Percentiles rank a stretch among this genome's conserved stretches.
phyloP scores from a whole-genome alignment of 495 filamentous ascomycete genomes.

The Pyrenopolyporus hunteri region DNA sequence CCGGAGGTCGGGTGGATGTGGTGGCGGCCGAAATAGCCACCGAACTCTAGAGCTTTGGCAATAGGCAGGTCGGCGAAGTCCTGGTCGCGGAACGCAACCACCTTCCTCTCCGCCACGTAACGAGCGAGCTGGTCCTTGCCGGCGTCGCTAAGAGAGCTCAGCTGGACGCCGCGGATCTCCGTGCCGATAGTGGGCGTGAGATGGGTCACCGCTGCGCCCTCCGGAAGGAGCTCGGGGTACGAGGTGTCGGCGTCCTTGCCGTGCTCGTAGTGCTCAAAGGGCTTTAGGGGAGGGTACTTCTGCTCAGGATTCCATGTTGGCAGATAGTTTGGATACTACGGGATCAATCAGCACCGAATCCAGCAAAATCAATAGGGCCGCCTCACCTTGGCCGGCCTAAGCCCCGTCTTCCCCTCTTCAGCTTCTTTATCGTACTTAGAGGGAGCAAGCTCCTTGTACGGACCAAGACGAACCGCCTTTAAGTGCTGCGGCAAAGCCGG shows the following conservation, averaged over 20 bases:
- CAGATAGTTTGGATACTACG: conserved; percentile 76
- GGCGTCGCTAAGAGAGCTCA: conserved; percentile 66
- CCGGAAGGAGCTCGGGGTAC: conserved; percentile 69
- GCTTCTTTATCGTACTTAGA: conserved; percentile 58
- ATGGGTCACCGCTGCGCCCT: conserved; percentile 56
- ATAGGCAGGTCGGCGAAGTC: conserved; percentile 80
- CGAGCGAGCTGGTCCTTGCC: conserved; percentile 84
- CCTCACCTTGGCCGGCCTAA: conserved; percentile 51
- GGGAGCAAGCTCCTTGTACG: conserved; percentile 67
- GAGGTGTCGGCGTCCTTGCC: conserved; percentile 72
- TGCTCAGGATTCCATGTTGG: conserved; percentile 69
- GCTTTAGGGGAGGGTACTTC: conserved; percentile 69
- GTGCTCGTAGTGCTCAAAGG: conserved; percentile 74
- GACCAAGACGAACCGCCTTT: conserved; percentile 51
- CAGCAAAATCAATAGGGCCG: neutral
- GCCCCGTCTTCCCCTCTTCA: conserved; percentile 54
- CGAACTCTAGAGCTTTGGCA: conserved; percentile 70
- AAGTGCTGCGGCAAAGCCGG: conserved; percentile 45
- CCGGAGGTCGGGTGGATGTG: conserved; percentile 85
- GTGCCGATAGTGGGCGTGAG: conserved; percentile 78
- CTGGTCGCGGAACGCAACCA: conserved; percentile 80
- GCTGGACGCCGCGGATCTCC: conserved; percentile 76
- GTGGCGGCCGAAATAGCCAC: conserved; percentile 78
- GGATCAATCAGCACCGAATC: neutral
- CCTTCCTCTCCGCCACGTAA: conserved; percentile 77